phyloP scores from a whole-genome alignment of 2,329 filamentous ascomycete genomes.

The Boeremia lycopersici region DNA sequence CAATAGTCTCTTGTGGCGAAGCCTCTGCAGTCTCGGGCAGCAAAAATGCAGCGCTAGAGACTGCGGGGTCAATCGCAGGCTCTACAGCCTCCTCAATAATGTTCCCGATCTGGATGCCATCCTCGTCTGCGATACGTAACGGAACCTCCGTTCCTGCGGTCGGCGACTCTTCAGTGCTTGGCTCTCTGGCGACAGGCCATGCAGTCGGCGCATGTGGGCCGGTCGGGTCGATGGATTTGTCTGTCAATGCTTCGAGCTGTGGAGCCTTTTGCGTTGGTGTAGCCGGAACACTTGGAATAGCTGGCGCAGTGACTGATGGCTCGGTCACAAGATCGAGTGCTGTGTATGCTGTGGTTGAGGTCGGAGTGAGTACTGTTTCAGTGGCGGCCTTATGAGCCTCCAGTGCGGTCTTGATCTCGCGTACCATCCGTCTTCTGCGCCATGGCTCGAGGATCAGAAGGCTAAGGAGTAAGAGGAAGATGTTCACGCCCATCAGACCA shows the following conservation, averaged over 20 bases:
- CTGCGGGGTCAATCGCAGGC: conserved; percentile 15
- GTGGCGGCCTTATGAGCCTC: conserved; percentile 39
- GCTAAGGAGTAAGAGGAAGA: conserved; percentile 83
- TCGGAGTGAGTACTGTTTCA: conserved; percentile 16
- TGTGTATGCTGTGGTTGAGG: conserved; percentile 3
- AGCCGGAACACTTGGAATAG: neutral
- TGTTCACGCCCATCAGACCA: conserved; percentile 96
- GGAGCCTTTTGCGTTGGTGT: conserved; percentile 1
- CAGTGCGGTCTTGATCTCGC: conserved; percentile 63
- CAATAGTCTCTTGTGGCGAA: conserved; percentile 21
- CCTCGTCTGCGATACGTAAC: conserved; percentile 10
- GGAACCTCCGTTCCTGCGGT: conserved; percentile 19
- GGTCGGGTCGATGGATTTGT: conserved; percentile 24
- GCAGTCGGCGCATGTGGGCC: neutral
- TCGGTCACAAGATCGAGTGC: conserved; percentile 1
- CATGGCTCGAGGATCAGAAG: conserved; percentile 93
- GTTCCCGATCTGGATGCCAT: conserved; percentile 3
- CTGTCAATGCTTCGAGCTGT: conserved; percentile 29
- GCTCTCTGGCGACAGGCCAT: neutral
- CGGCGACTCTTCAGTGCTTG: conserved; percentile 12
- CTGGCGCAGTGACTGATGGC: neutral
- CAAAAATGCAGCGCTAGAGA: conserved; percentile 16
- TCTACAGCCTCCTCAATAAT: conserved; percentile 5
- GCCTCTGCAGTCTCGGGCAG: neutral
- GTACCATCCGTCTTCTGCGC: conserved; percentile 79